Base-by-base conservation (phyloP, 2,329 filamentous ascomycete species). In the Ophiostoma ulmi region DNA sequence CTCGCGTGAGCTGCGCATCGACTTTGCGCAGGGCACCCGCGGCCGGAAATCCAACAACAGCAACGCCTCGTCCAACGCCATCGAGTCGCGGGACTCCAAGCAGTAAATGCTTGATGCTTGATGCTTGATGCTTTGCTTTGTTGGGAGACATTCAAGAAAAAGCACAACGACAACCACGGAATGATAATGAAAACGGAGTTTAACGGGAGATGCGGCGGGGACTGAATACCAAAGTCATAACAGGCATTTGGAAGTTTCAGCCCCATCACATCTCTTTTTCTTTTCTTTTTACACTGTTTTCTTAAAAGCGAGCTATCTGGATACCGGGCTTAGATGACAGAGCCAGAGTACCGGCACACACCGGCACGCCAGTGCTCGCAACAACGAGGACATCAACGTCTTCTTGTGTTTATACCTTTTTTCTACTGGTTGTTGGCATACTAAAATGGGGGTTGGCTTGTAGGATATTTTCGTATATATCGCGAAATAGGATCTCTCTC, bases 1-100 rank as follows among this genome's bases (percentile, higher is more conserved):
- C 75, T 89, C 89, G 61, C 86, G 92, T 70, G 77, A 79, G 69
- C 80, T 97, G 74, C 85, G 85, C 71, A 75, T 94, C 35, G 90
- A 93, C 78, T 96, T 68, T 31, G 71, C 74, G 64, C 17, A 52
- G 26, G 52, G 41, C 52, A 68, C 10, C 52, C 41, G 44, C 26
- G 66, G 66, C 66, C 5, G 35, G 11, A 48, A 7, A n/a, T 20
- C 26, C 8, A 38, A 64, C 61, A 67, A 67, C 65, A 17, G 22
- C 22, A n/a, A 22, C 10, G 17, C 63, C 17, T 39, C 20, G 17
- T 5, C 36, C 35, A 65, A 65, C 63, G 5, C 7, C 8, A 13
- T 41, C 36, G 63, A 39, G 63, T 41, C 36, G 63, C 63, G 39
- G 3, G 39, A 17, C 0, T 36, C 58, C 22, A 7, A 39, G 13